Evolutionary conservation across 345 rosid genomes (phyloP).

Genomic region (Clarkia xantiana): DNA sequence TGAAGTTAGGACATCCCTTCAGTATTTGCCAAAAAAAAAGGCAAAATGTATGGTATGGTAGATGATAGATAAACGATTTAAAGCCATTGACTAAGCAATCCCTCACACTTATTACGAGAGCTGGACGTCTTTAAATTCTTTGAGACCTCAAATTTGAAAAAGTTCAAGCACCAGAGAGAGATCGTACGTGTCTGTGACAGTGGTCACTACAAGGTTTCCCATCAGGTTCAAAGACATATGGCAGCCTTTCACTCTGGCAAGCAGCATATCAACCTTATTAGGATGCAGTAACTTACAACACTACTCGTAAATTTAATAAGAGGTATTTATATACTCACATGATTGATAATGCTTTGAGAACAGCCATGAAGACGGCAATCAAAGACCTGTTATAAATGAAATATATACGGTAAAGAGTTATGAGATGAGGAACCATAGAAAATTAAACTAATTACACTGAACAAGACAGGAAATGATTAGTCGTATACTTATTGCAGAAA

Average conservation of each 20-base stretch:
- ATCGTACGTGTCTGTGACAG: slow-evolving; percentile 61
- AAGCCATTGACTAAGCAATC: no score
- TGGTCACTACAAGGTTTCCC: slow-evolving; percentile 81
- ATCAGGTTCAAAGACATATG: slow-evolving; percentile 68
- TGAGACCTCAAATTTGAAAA: background rate
- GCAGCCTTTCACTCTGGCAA: slow-evolving; percentile 75
- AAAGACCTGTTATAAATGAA: slow-evolving; percentile 48
- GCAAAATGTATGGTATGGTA: background rate
- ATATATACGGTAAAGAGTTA: slow-evolving; percentile 14
- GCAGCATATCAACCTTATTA: slow-evolving; percentile 7
- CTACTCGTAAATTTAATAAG: background rate
- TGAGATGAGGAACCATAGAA: background rate
- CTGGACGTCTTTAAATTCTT: background rate
- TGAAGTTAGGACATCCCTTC: slow-evolving; percentile 9
- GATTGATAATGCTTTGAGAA: slow-evolving; percentile 67
- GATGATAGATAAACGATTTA: no score
- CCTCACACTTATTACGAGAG: background rate
- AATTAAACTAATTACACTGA: no score
- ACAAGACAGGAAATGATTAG: no score
- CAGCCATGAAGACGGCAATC: slow-evolving; percentile 99
- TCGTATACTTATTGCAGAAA: no score
- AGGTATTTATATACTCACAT: slow-evolving; percentile 39
- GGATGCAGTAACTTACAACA: background rate
- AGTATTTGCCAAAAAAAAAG: background rate
- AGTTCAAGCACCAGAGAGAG: slow-evolving; percentile 11